Evolutionary conservation across 345 rosid species (phyloP), one percentile per base, ranked within the genome.

Genomic region (Adansonia digitata): DNA sequence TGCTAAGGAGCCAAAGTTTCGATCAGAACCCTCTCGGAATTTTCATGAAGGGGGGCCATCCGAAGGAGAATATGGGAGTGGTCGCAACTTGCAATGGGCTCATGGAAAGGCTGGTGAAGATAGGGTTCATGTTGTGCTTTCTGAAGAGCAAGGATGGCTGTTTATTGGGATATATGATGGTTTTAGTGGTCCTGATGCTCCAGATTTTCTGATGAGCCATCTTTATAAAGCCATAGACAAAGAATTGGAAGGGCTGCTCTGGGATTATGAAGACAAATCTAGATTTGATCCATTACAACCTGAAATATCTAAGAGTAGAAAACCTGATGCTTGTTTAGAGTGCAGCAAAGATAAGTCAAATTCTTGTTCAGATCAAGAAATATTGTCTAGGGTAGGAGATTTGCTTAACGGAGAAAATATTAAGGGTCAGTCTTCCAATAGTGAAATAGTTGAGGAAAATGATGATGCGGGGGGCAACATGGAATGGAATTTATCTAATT

Each of bases 71-170:
- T 85, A 84, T 67, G 80, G 82, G n/a, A 84, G 81, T 74, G 81
- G 87, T 76, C 85, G 84, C 60, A 84, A 94, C 85, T 85, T 94
- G 86, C 97, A 94, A 78, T 94, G 98, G 98, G 98, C 97, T 74
- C 97, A 92, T 79, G 97, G 98, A 78, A 94, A 88, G 85, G 98
- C 98, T 46, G 97, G 98, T 57, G 98, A 94, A 86, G 98, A 94
- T 74, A 87, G 97, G 81, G 92, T 94, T 75, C 97, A 94, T 74
- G 93, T 94, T 37, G 97, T 94, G 78, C 89, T 94, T 75, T 94
- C 97, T 26, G 98, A 94, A 78, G 97, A 94, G 74, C 97, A 94
- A 77, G 95, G 98, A 74, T 94, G 98, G 97, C 78, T 94, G 56
- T 94, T 86, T 83, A 88, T 92, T 14, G 98, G 94, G 66, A 94